These are phyloP conservation scores for Protomyces pachydermus DNA, from an alignment of 1,139 yeast species.

Conservation along the genomic window DNA sequence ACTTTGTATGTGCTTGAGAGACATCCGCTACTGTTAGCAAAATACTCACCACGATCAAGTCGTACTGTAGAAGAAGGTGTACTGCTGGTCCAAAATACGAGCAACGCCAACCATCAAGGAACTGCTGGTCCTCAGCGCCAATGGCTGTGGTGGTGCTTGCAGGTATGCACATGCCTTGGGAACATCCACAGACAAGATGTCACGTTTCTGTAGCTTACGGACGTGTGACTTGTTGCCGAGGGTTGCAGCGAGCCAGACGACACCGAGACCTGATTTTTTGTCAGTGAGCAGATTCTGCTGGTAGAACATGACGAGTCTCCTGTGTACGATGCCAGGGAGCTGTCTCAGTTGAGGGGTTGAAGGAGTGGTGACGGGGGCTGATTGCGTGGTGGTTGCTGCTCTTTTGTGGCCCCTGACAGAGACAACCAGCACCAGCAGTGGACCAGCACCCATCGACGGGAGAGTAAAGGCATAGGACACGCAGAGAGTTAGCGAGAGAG, in stretches of 20 bases:
- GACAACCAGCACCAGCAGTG: background rate
- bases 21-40: constrained; percentile 24
- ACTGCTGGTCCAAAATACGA: constrained; percentile 51
- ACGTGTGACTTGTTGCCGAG: constrained; percentile 34
- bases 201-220: constrained; percentile 33
- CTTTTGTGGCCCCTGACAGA: background rate
- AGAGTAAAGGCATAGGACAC: background rate
- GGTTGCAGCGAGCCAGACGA: constrained; percentile 35
- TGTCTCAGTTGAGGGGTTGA: no score
- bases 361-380: no score
- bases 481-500: background rate
- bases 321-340: no score
- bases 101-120: constrained; percentile 56
- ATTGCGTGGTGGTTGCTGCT: no score
- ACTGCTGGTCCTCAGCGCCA: constrained; percentile 48
- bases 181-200: constrained; percentile 34
- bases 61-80: constrained; percentile 31
- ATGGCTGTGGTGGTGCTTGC: constrained; percentile 35
- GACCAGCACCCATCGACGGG: background rate
- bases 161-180: constrained; percentile 33
- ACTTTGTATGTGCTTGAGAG: constrained; percentile 15
- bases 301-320: constrained; percentile 27
- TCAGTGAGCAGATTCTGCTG: constrained; percentile 28
- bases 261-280: constrained; percentile 29
- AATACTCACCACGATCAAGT: background rate